Evolutionary conservation across 163 green algal genomes (phyloP).

Genomic region (Scenedesmus sp.): DNA sequence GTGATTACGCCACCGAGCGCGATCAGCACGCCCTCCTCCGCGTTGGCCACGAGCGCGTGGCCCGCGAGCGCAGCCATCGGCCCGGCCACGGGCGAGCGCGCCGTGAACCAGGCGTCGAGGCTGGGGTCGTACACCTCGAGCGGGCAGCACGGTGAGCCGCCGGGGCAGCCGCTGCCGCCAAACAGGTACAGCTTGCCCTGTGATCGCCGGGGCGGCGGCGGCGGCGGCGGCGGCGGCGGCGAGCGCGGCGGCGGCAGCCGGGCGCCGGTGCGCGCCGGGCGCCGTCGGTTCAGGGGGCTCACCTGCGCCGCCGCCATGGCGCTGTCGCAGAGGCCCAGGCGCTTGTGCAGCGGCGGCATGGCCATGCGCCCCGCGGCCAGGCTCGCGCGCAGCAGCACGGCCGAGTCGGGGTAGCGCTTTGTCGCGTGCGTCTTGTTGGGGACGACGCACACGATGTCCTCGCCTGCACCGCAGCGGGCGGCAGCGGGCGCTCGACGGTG

Average conservation of each 20-base stretch:
- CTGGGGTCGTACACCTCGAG: constrained; percentile 28
- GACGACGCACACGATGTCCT: not conserved
- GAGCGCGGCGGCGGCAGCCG: not conserved
- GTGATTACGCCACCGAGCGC: not conserved
- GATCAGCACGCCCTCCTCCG: constrained; percentile 27
- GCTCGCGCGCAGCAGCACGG: not conserved
- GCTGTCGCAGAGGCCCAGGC: constrained; percentile 14
- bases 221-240: not conserved
- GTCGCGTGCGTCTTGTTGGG: not conserved
- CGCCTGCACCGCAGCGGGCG: not conserved
- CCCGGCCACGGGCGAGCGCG: not conserved
- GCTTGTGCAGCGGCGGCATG: constrained; percentile 22
- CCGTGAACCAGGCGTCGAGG: constrained; percentile 19
- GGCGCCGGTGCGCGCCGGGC: not conserved
- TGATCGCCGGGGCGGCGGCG: not conserved
- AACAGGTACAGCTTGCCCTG: constrained; percentile 34
- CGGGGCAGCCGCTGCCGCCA: constrained; percentile 18
- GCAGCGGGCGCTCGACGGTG: no score
- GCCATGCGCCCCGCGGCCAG: not conserved
- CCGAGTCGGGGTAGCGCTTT: constrained; percentile 1
- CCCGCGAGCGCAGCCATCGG: not conserved
- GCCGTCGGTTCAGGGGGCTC: not conserved
- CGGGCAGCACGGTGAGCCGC: not conserved
- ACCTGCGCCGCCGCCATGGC: constrained; percentile 23
- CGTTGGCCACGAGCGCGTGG: constrained; percentile 28